phyloP scores from a whole-genome alignment of 352 stramenopile species.

The Peronosclerospora sorghi region DNA sequence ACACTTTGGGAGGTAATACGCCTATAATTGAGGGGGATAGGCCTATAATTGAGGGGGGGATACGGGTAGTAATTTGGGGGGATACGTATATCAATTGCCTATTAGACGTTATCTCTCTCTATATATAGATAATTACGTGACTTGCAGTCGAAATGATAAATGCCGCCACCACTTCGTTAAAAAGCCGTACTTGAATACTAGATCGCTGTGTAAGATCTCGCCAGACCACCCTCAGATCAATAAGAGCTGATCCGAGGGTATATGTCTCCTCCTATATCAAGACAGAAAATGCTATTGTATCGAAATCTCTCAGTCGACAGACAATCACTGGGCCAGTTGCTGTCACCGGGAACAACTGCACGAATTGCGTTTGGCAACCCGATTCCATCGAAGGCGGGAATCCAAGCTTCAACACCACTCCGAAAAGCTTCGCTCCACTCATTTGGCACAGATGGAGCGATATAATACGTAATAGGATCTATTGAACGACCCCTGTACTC shows the following conservation, averaged over 20 bases:
- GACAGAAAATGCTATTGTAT: constrained; percentile 77
- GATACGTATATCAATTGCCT: too few species aligned
- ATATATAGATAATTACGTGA: too few species aligned
- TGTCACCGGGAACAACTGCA: constrained; percentile 49
- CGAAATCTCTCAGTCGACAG: constrained; percentile 77
- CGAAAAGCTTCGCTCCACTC: constrained; percentile 56
- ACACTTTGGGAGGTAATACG: too few species aligned
- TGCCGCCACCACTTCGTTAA: constrained; percentile 52
- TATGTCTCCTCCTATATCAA: constrained; percentile 78
- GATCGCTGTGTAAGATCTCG: constrained; percentile 82
- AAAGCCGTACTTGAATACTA: constrained; percentile 82
- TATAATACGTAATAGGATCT: constrained; percentile 65
- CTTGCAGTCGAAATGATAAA: constrained; percentile 40
- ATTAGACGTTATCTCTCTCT: too few species aligned
- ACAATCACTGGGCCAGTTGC: constrained; percentile 72
- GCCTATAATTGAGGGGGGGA: too few species aligned
- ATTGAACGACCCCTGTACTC: constrained; percentile 33
- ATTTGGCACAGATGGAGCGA: constrained; percentile 68
- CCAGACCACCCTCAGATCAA: constrained; percentile 56
- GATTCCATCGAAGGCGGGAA: constrained; percentile 60
- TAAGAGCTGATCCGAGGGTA: constrained; percentile 47
- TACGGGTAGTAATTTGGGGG: too few species aligned
- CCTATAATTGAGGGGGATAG: too few species aligned
- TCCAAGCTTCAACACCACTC: constrained; percentile 63
- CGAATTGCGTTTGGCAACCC: constrained; percentile 63